Evolutionary conservation across 2,329 filamentous ascomycete species (phyloP), one percentile per base, ranked within the genome.

Genomic region (Rhynchosporium agropyri): DNA sequence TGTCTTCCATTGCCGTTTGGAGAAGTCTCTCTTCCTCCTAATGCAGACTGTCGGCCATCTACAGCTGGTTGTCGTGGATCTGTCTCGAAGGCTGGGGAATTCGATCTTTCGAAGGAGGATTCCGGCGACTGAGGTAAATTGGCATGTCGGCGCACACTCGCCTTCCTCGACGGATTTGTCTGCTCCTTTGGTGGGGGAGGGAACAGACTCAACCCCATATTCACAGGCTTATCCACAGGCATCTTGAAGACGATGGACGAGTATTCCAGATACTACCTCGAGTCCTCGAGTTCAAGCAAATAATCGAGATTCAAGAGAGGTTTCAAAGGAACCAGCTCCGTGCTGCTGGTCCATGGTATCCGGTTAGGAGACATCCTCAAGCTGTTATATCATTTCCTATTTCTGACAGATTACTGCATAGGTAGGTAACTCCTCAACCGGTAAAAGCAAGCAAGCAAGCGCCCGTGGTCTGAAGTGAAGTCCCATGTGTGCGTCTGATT

Each of bases 141-240:
- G 38, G 65, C 65, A 68, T 70, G 63, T 55, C 68, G 67, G 46
- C 68, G 66, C 15, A 68, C 64, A 66, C 70, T 73, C 49, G 68
- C 63, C 65, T 67, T 72, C 64, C 69, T 73, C 58, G 66, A 66
- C 26, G 69, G 64, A 26, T 48, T 69, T 48, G 61, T 70, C 55
- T 65, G 69, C 62, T 70, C 72, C 63, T 68, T 69, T 46, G 73
- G 71, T 31, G 71, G 68, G 31, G 74, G 70, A 63, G 73, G 73
- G 61, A 75, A 75, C 46, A 75, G 64, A 60, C 69, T 70, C 49
- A 75, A 58, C 20, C 71, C 71, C 65, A 69, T 69, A 56, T 69
- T 74, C 46, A 66, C 60, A 36, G 71, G 66, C 60, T 69, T 73
- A 28, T 69, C 72, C 20, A 69, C 65, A 42, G 68, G 60, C 71